Evolutionary conservation across 345 rosid species (phyloP).

Genomic region (Conringia planisiliqua): DNA sequence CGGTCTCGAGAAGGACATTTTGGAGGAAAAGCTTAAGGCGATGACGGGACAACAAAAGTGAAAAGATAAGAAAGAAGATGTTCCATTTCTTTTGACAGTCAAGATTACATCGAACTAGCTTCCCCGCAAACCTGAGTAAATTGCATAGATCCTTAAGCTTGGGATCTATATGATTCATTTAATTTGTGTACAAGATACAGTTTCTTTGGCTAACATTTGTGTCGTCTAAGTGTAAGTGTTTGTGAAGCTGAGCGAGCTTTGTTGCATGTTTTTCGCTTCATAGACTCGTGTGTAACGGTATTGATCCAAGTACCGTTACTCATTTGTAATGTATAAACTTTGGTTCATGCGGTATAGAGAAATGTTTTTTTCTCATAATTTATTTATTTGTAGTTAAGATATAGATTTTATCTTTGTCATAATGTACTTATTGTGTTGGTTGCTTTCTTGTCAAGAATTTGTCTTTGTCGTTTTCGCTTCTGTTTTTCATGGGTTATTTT

Average conservation of each 20-base stretch:
- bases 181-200: conserved; percentile 16
- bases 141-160: conserved; percentile 9
- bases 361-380: neutral
- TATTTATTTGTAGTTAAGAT: neutral
- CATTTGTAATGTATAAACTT: conserved; percentile 24
- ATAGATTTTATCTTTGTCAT: neutral
- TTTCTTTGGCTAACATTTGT: conserved; percentile 27
- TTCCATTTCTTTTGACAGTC: conserved; percentile 11
- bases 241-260: conserved; percentile 17
- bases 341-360: conserved; percentile 22
- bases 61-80: conserved; percentile 28
- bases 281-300: conserved; percentile 21
- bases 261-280: conserved; percentile 28
- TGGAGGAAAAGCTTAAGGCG: conserved; percentile 84
- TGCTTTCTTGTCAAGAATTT: neutral
- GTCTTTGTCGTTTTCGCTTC: too few species aligned
- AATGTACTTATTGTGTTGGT: neutral
- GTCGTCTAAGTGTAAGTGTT: conserved; percentile 16
- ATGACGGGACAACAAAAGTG: conserved; percentile 57
- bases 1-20: conserved; percentile 75
- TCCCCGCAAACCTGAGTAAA: conserved; percentile 9
- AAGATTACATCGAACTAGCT: neutral
- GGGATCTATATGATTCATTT: conserved; percentile 29
- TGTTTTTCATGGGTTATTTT: too few species aligned
- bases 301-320: conserved; percentile 8